Conservation (phyloP, 2,329 filamentous ascomycete species). For the Aureobasidium sp. region DNA sequence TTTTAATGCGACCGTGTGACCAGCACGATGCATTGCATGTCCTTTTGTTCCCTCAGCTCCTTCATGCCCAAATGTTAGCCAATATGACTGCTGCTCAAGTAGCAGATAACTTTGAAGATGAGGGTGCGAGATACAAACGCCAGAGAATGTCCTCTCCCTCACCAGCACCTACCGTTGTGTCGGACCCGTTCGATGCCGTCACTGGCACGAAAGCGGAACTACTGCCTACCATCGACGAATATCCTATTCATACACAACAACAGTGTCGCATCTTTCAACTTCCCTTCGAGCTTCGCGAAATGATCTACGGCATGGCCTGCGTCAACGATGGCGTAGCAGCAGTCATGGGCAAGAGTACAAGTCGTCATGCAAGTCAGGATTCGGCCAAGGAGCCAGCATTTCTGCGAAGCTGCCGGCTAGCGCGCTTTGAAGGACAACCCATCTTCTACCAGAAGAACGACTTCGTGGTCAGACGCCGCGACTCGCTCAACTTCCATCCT, state of each 20-base stretch:
- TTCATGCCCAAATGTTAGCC: not conserved
- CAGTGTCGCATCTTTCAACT: conserved; percentile 11
- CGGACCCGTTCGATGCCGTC: not conserved
- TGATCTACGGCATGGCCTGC: conserved; percentile 11
- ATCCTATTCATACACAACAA: conserved; percentile 3
- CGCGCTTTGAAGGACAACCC: not conserved
- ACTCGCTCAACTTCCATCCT: conserved; percentile 9
- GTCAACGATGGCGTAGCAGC: conserved; percentile 4
- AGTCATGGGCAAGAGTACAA: conserved; percentile 3
- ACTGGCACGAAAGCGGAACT: conserved; percentile 14
- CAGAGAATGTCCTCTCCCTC: conserved; percentile 5
- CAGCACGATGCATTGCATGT: not conserved
- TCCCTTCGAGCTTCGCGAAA: conserved; percentile 7
- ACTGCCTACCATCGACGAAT: conserved; percentile 13
- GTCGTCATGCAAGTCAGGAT: conserved; percentile 1
- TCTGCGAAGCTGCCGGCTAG: conserved; percentile 3
- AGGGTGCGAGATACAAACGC: conserved; percentile 4
- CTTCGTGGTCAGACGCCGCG: conserved; percentile 6
- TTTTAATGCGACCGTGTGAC: conserved; percentile 5
- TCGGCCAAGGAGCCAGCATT: conserved; percentile 10
- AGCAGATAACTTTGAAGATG: not conserved
- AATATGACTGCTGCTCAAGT: not conserved
- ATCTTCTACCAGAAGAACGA: conserved; percentile 10
- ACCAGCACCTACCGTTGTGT: not conserved
- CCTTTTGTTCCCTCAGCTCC: not conserved